These are phyloP conservation scores for Botryosphaeria dothidea DNA, from an alignment of 2,329 filamentous ascomycete genomes.

Conservation along the genomic window DNA sequence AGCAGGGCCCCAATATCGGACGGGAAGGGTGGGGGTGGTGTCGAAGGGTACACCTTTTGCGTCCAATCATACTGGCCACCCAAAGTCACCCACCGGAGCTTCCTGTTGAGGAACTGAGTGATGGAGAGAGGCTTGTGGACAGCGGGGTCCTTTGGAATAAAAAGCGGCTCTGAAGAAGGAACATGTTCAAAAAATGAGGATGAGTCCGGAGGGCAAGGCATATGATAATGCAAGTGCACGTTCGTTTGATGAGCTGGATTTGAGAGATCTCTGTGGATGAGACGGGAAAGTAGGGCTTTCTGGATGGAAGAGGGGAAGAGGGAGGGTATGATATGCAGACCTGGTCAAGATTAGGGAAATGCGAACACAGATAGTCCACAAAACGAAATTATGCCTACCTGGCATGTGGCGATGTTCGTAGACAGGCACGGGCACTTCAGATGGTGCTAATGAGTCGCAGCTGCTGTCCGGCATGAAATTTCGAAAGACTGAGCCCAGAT, in stretches of 20 bases:
- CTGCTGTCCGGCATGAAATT: slow-evolving; percentile 24
- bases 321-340: slow-evolving; percentile 74
- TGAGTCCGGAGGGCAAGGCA: slow-evolving; percentile 59
- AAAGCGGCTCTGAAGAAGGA: slow-evolving; percentile 19
- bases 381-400: slow-evolving; percentile 49
- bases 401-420: slow-evolving; percentile 68
- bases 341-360: slow-evolving; percentile 46
- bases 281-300: slow-evolving; percentile 65
- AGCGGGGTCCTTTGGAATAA: slow-evolving; percentile 64
- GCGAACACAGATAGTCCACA: neutral
- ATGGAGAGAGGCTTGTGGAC: slow-evolving; percentile 75
- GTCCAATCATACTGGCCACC: slow-evolving; percentile 98
- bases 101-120: slow-evolving; percentile 71
- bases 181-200: slow-evolving; percentile 53
- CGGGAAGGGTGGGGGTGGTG: slow-evolving; percentile 72
- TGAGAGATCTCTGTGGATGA: slow-evolving; percentile 77
- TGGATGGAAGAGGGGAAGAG: slow-evolving; percentile 73
- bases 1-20: slow-evolving; percentile 69
- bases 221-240: slow-evolving; percentile 77
- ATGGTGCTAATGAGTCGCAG: slow-evolving; percentile 1
- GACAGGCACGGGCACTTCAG: slow-evolving; percentile 34
- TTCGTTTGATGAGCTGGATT: slow-evolving; percentile 80
- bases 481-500: neutral
- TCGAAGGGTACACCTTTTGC: slow-evolving; percentile 73
- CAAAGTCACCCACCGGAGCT: slow-evolving; percentile 89